Evolutionary conservation across 352 stramenopile genomes (phyloP), one percentile per base, ranked within the genome.

Genomic region (Phytophthora meadii): DNA sequence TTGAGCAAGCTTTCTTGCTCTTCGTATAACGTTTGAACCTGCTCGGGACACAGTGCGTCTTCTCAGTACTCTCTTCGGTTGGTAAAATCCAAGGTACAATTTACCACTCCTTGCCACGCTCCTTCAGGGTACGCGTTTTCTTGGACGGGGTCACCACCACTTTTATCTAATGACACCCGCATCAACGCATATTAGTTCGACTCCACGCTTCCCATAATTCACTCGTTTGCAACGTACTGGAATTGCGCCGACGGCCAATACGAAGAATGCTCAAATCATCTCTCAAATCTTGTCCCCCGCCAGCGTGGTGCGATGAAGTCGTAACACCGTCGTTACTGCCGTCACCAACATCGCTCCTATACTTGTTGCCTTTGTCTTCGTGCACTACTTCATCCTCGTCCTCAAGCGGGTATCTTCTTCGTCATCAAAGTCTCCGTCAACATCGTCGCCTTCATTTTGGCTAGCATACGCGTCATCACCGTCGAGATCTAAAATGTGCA

Each of bases 1-100:
- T 98, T 98, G 41, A 99, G 74, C 32, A 99, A 70, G 8, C 87
- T 80, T 66, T 99, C 97, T 82, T 99, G 96, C 56, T 99, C 89
- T 75, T 99, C 96, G 56, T 98, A 98, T 9, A 99, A 65, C 17
- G 82, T 90, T 65, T 98, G 85, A 1, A 98, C 90, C 67, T 90
- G 56, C 5, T 11, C 30, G 30, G 30, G 30, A 36, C 30, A 34
- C 30, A 36, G 30, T 36, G 30, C 8, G 4, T 30, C 7, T 30
- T 19, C 12, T 61, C 17, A 65, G 24, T 22, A 27, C 36, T 51
- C 9, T 15, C 2, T 45, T 41, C 39, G 24, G 12, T 10, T 36
- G 7, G 30, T 11, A 36, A 36, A 11, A 4, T 1, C 1, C 9
- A 36, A 36, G 0, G 30, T 36, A 14, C 14, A 14, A 12, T 10